phyloP scores from a whole-genome alignment of 352 stramenopile genomes.

The Phytopythium vexans region DNA sequence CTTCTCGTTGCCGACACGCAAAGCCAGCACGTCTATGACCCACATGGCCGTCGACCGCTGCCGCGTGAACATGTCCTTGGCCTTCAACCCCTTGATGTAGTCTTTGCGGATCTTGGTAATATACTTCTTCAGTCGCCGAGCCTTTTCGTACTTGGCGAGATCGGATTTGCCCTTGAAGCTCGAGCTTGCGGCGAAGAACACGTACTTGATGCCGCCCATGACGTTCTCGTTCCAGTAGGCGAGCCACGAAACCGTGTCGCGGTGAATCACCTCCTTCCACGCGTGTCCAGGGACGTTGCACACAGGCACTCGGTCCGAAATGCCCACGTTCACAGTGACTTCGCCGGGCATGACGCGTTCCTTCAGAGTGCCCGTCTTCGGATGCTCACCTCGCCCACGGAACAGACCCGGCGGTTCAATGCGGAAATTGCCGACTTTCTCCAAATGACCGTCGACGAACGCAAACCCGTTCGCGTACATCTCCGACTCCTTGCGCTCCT shows the following conservation, averaged over 20 bases:
- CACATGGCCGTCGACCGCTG: conserved; percentile 99
- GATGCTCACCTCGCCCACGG: conserved; percentile 97
- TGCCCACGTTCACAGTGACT: conserved; percentile 97
- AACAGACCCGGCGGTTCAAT: conserved; percentile 99
- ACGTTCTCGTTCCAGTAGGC: conserved; percentile 99
- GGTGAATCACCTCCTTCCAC: conserved; percentile 97
- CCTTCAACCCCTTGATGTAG: conserved; percentile 86
- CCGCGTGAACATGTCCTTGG: conserved; percentile 88
- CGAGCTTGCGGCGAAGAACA: conserved; percentile 96
- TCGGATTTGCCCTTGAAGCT: conserved; percentile 99
- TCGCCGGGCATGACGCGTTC: conserved; percentile 94
- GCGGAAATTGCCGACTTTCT: conserved; percentile 97
- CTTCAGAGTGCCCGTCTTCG: conserved; percentile 99
- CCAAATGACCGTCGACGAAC: conserved; percentile 97
- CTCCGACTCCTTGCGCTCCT: conserved; percentile 90
- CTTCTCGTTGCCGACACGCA: conserved; percentile 99
- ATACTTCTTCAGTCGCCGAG: conserved; percentile 95
- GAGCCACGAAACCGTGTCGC: conserved; percentile 89
- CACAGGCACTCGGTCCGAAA: conserved; percentile 87
- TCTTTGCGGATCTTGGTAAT: conserved; percentile 95
- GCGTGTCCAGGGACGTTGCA: conserved; percentile 93
- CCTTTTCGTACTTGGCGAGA: conserved; percentile 99
- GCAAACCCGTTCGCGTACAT: conserved; percentile 95
- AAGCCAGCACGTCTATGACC: conserved; percentile 99
- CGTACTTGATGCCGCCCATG: conserved; percentile 98